Conservation (phyloP, 2,329 filamentous ascomycete species). For the Colletotrichum sp. region DNA sequence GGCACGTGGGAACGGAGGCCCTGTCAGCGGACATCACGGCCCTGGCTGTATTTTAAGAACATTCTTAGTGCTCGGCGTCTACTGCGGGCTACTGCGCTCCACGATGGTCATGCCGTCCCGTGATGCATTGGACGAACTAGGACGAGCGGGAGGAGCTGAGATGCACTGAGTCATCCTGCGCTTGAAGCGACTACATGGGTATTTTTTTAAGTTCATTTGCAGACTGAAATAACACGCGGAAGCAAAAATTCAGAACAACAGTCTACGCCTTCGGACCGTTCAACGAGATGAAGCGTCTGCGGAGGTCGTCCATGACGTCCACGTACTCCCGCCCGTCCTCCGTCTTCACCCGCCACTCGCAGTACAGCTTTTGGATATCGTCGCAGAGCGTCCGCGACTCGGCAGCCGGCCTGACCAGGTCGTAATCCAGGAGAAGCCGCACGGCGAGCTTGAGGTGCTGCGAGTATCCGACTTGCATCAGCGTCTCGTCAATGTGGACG, state of each 20-base stretch:
- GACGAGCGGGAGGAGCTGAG: background rate
- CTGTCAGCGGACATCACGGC: background rate
- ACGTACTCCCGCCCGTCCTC: constrained; percentile 33
- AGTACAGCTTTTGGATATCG: constrained; percentile 28
- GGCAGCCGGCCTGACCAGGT: constrained; percentile 19
- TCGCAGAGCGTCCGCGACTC: constrained; percentile 11
- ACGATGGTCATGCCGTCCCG: background rate
- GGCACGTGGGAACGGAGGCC: background rate
- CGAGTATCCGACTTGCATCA: constrained; percentile 33
- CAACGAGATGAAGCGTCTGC: background rate
- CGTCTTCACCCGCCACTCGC: constrained; percentile 32
- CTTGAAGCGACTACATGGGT: background rate
- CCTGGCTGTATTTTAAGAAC: background rate
- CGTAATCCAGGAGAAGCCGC: constrained; percentile 27
- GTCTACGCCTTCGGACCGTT: background rate
- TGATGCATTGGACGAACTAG: background rate
- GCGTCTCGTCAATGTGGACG: constrained; percentile 35
- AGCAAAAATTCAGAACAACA: background rate
- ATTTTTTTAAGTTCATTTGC: background rate
- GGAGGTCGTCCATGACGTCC: constrained; percentile 32
- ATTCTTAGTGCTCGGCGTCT: background rate
- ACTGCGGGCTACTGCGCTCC: background rate
- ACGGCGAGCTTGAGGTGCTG: constrained; percentile 26
- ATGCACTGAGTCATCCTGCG: background rate
- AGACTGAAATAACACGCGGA: background rate